These are phyloP conservation scores for Trichoderma reesei DNA, from an alignment of 495 filamentous ascomycete genomes.

Conservation along the genomic window DNA sequence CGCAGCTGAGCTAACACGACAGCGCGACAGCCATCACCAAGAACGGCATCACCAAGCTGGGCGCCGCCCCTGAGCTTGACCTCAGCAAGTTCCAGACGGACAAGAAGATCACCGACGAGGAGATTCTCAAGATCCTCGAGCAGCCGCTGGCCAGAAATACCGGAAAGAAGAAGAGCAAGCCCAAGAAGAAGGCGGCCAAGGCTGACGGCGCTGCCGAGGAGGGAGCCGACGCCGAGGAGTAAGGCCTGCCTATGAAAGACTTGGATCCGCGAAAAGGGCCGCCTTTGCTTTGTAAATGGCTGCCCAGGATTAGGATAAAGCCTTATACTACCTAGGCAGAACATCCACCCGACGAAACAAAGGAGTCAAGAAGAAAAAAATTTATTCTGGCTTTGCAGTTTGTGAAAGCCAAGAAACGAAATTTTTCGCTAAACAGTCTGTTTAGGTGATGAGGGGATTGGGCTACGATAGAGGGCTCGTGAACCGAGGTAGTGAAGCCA, in stretches of 20 bases:
- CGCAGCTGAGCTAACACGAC: not conserved
- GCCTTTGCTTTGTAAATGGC: not conserved
- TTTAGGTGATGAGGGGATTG: not conserved
- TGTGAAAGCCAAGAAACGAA: not conserved
- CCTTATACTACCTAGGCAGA: not conserved
- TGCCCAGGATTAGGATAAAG: not conserved
- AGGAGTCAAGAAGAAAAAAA: not conserved
- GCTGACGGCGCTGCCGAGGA: conserved; percentile 37
- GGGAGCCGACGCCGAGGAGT: conserved; percentile 21
- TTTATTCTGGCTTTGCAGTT: not conserved
- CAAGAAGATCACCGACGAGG: conserved; percentile 95
- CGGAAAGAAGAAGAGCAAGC: conserved; percentile 85
- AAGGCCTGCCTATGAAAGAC: not conserved
- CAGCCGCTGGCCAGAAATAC: conserved; percentile 69
- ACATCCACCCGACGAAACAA: not conserved
- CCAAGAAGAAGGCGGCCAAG: conserved; percentile 61
- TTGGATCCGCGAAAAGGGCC: not conserved
- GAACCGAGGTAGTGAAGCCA: conserved; percentile 3
- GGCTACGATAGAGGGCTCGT: not conserved
- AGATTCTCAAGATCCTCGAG: conserved; percentile 86
- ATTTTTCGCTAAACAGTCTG: not conserved
- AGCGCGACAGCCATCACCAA: conserved; percentile 75
- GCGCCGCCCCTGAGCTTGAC: conserved; percentile 62
- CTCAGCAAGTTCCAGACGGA: conserved; percentile 75
- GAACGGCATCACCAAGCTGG: conserved; percentile 82